phyloP scores from a whole-genome alignment of 371 early-diverging fungal genomes.

The Lichtheimia ornata region DNA sequence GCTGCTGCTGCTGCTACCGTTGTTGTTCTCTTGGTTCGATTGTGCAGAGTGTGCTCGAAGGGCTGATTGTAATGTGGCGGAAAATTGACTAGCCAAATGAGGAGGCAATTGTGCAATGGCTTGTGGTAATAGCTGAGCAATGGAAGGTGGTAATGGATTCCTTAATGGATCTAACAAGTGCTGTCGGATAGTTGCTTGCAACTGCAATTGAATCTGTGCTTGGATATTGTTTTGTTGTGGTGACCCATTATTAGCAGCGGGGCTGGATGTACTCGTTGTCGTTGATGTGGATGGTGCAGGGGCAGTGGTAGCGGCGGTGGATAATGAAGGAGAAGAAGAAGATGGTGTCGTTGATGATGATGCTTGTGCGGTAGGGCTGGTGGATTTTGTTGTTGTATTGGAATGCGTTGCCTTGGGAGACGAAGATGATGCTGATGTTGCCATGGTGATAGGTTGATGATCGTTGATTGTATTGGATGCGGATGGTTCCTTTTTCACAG shows the following conservation, averaged over 20 bases:
- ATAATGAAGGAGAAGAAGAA: neutral
- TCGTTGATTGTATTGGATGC: neutral
- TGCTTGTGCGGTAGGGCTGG: neutral
- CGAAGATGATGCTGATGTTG: neutral
- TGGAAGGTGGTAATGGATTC: conserved; percentile 45
- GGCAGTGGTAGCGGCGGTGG: conserved; percentile 3
- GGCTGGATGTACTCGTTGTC: neutral
- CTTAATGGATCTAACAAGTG: conserved; percentile 45
- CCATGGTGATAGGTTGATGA: neutral
- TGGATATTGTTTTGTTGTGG: conserved; percentile 21
- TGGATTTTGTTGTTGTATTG: conserved; percentile 2
- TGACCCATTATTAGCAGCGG: conserved; percentile 1
- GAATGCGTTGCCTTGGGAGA: neutral
- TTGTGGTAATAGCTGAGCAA: conserved; percentile 44
- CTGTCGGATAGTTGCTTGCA: conserved; percentile 48
- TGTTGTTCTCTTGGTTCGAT: neutral
- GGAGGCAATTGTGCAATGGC: conserved; percentile 51
- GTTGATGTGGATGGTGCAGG: conserved; percentile 6
- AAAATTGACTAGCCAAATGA: conserved; percentile 43
- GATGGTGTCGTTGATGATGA: no score
- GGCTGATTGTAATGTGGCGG: conserved; percentile 36
- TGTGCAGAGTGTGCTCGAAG: conserved; percentile 22
- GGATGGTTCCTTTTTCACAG: conserved; percentile 6
- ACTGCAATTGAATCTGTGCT: conserved; percentile 24
- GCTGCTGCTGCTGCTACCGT: neutral